Conservation (phyloP, 768 basidiomycete genomes). For the Polyporus arcularius region DNA sequence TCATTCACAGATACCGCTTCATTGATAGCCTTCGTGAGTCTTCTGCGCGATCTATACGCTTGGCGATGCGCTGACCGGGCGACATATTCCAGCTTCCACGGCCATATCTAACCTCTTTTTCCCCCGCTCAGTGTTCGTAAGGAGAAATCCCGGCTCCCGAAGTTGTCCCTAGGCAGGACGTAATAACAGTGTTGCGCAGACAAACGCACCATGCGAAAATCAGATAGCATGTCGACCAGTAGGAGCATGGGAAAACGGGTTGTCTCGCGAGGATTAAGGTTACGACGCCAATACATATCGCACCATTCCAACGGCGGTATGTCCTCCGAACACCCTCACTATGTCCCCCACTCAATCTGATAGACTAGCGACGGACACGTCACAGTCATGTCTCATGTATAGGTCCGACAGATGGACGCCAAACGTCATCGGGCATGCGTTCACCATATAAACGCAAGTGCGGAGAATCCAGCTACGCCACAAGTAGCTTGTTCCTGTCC, state of each 20-base stretch:
- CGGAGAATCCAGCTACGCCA: background rate
- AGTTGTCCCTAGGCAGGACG: conserved; percentile 9
- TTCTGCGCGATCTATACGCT: background rate
- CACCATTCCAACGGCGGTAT: conserved; percentile 12
- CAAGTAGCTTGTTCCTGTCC: conserved; percentile 8
- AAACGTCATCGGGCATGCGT: conserved; percentile 4
- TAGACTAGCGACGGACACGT: conserved; percentile 12
- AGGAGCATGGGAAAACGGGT: conserved; percentile 19
- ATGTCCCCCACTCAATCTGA: conserved; percentile 17
- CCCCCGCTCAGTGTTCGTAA: conserved; percentile 20
- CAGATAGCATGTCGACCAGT: conserved; percentile 16
- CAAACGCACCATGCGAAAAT: conserved; percentile 18
- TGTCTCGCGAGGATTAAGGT: conserved; percentile 14
- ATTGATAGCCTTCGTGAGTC: conserved; percentile 13
- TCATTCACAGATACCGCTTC: background rate
- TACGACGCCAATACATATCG: conserved; percentile 17
- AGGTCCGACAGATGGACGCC: conserved; percentile 1
- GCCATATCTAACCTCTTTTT: conserved; percentile 15
- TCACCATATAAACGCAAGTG: conserved; percentile 6
- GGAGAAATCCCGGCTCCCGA: conserved; percentile 23
- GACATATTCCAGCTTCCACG: conserved; percentile 3
- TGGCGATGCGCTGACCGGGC: background rate
- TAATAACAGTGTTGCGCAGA: conserved; percentile 11
- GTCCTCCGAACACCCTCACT: conserved; percentile 5
- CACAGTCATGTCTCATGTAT: background rate